These are phyloP conservation scores for Actinidia chinensis DNA, from an alignment of 179 eudicot species.

Conservation along the genomic window DNA sequence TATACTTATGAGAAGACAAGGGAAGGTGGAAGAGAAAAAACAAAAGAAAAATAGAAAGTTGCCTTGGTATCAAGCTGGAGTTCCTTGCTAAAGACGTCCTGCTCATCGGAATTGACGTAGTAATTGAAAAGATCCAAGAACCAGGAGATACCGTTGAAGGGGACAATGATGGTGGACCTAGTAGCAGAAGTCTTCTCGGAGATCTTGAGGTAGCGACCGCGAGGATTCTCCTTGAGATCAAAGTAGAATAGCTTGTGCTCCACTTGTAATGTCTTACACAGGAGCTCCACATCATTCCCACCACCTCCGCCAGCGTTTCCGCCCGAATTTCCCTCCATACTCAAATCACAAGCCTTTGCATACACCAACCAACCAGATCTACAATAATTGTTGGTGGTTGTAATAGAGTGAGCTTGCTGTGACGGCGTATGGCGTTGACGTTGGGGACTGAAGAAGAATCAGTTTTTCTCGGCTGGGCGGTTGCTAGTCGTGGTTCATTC, in stretches of 20 bases:
- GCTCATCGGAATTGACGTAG: constrained; percentile 74
- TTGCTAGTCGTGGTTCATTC: background rate
- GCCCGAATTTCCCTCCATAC: constrained; percentile 63
- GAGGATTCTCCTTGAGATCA: constrained; percentile 95
- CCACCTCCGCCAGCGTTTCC: constrained; percentile 35
- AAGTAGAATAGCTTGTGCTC: constrained; percentile 95
- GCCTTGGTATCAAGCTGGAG: constrained; percentile 91
- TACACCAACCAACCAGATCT: background rate
- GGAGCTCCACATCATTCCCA: constrained; percentile 72
- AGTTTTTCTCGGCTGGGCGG: background rate
- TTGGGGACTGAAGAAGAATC: background rate
- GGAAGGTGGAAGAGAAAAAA: too few species aligned
- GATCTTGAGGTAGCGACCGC: constrained; percentile 88
- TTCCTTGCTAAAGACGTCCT: constrained; percentile 82
- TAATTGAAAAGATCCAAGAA: constrained; percentile 91
- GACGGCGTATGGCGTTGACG: constrained; percentile 3
- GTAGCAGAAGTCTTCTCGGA: constrained; percentile 96
- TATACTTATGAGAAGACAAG: background rate
- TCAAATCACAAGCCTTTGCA: background rate
- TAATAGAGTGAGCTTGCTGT: background rate
- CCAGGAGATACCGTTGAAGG: constrained; percentile 81
- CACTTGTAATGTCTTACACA: constrained; percentile 90
- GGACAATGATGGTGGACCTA: constrained; percentile 88
- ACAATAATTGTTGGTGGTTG: background rate
- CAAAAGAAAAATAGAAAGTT: background rate